Evolutionary conservation across 192 early-diverging fungal genomes (phyloP).

Genomic region (Thoreauomyces humboldtii): DNA sequence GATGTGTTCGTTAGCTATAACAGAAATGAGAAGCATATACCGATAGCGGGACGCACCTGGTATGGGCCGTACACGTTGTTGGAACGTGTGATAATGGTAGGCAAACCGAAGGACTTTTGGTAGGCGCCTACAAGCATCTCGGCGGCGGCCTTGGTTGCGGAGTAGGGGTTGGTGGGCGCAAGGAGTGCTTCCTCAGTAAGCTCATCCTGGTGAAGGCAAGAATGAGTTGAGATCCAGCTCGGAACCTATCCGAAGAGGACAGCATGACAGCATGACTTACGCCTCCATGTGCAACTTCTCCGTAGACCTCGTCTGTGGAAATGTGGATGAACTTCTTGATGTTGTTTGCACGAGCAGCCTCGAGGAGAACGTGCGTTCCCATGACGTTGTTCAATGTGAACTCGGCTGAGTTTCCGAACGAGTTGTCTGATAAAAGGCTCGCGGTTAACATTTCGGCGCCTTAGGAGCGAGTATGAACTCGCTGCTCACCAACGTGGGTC

Average conservation of each 20-base stretch:
- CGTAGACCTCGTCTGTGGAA: conserved; percentile 82
- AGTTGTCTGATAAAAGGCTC: conserved; percentile 71
- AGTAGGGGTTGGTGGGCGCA: conserved; percentile 75
- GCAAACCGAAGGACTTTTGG: conserved; percentile 71
- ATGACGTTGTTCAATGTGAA: conserved; percentile 78
- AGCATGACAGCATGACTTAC: conserved; percentile 13
- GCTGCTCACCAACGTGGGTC: conserved; percentile 61
- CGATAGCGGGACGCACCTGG: too few species aligned
- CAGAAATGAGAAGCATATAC: too few species aligned
- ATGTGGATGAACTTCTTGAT: conserved; percentile 72
- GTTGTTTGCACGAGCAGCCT: conserved; percentile 55
- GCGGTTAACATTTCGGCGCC: too few species aligned
- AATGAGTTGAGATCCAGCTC: not conserved
- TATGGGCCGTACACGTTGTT: conserved; percentile 81
- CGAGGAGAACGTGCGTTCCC: conserved; percentile 78
- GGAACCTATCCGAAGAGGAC: not conserved
- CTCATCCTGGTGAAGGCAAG: conserved; percentile 46
- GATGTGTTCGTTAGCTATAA: too few species aligned
- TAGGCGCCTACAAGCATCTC: conserved; percentile 75
- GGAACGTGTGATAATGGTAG: conserved; percentile 74
- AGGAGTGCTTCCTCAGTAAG: conserved; percentile 61
- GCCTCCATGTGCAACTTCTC: conserved; percentile 59
- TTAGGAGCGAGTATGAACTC: too few species aligned
- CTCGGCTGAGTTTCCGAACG: conserved; percentile 78
- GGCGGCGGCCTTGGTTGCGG: conserved; percentile 84